phyloP scores from a whole-genome alignment of 495 filamentous ascomycete genomes.

The Parmelia sp. region DNA sequence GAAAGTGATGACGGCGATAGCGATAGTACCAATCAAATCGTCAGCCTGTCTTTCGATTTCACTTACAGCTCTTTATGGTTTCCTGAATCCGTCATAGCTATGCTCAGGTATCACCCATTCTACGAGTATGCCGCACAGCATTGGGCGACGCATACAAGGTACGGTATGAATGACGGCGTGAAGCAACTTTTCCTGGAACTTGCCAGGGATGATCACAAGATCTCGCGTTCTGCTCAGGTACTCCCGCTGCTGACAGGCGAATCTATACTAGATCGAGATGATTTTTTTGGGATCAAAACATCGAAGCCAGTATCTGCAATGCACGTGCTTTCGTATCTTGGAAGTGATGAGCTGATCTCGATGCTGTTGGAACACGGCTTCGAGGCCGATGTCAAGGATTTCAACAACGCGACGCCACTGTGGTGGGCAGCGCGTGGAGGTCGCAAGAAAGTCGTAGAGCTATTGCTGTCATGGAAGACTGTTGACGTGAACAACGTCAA shows the following conservation, averaged over 20 bases:
- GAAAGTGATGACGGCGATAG: background rate
- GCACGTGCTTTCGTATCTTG: background rate
- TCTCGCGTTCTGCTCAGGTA: background rate
- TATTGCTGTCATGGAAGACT: no score
- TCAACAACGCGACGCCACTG: background rate
- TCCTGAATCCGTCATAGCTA: no score
- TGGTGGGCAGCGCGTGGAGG: constrained; percentile 3
- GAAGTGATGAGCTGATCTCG: background rate
- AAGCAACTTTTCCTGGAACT: no score
- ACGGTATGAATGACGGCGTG: background rate
- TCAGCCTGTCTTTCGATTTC: no score
- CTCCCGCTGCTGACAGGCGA: background rate
- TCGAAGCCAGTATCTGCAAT: background rate
- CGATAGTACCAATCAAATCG: background rate
- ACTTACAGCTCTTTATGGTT: no score
- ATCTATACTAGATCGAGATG: fast-evolving
- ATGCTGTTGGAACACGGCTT: background rate
- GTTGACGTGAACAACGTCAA: background rate
- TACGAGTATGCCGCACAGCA: background rate
- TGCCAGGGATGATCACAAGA: background rate
- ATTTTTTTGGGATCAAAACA: background rate
- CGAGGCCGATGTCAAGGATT: background rate
- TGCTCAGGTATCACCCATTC: background rate
- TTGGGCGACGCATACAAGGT: constrained; percentile 1
- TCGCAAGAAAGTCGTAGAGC: background rate